A percentile compares a stretch with the other conserved stretches of the same genome.
Evolutionary conservation across 768 basidiomycete genomes (phyloP).

Genomic region (Leucocoprinus birnbaumii): DNA sequence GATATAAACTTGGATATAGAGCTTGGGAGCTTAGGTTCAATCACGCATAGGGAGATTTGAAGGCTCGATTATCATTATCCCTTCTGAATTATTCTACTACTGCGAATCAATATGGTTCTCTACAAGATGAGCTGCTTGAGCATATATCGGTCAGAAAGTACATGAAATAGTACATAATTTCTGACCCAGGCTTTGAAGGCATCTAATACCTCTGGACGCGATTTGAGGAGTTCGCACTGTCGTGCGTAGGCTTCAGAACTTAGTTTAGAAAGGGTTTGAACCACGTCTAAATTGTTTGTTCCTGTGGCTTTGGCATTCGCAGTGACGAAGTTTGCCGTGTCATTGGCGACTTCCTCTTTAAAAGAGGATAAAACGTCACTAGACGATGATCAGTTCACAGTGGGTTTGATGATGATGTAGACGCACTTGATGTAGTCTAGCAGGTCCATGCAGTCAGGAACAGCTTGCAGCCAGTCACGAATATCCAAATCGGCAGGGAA

Average conservation of each 20-base stretch:
- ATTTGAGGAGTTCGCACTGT: not conserved
- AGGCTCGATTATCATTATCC: too few relatives aligned
- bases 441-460: conserved; percentile 4
- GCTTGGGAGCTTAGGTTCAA: too few relatives aligned
- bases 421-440: conserved; percentile 5
- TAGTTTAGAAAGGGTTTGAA: not conserved
- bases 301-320: not conserved
- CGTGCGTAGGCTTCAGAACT: not conserved
- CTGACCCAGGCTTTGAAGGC: not conserved
- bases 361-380: conserved; percentile 39
- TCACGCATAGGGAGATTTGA: too few relatives aligned
- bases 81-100: too few relatives aligned
- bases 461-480: not conserved
- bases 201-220: not conserved
- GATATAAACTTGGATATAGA: too few relatives aligned
- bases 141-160: conserved; percentile 1
- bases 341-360: conserved; percentile 31
- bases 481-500: not conserved
- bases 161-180: conserved; percentile 1
- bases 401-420: too few relatives aligned
- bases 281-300: not conserved
- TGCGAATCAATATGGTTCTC: too few relatives aligned
- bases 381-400: not conserved
- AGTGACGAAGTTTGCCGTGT: not conserved
- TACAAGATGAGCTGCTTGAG: too few relatives aligned